These are phyloP conservation scores for Oemleria cerasiformis DNA, from an alignment of 306 rosid genomes.

Conservation along the genomic window DNA sequence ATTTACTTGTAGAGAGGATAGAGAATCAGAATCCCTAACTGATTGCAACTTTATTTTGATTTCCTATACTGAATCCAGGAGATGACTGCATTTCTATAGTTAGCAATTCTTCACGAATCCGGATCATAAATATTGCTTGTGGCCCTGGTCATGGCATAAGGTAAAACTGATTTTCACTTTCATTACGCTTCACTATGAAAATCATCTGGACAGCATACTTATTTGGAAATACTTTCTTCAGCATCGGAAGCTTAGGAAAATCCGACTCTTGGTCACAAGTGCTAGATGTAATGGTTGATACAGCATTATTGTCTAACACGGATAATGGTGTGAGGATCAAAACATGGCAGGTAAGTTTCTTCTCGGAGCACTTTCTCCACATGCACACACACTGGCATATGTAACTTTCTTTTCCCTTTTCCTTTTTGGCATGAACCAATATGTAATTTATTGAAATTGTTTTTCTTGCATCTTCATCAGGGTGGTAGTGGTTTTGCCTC, in stretches of 20 bases:
- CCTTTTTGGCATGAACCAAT: neutral
- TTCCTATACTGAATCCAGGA: conserved; percentile 44
- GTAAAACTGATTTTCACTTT: conserved; percentile 33
- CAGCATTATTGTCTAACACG: conserved; percentile 62
- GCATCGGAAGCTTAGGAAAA: conserved; percentile 98
- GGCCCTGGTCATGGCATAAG: conserved; percentile 99
- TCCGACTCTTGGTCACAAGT: conserved; percentile 57
- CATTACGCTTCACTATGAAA: neutral
- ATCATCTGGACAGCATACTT: conserved; percentile 10
- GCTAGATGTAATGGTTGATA: conserved; percentile 52
- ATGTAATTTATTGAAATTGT: neutral
- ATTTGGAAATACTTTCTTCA: conserved; percentile 34
- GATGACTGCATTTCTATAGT: conserved; percentile 94
- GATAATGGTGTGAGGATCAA: conserved; percentile 85
- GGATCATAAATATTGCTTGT: conserved; percentile 59
- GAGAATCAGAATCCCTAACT: neutral
- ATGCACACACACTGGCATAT: neutral
- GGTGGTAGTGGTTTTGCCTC: conserved; percentile 76
- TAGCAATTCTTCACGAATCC: conserved; percentile 65
- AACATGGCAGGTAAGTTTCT: conserved; percentile 83
- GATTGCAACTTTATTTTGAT: neutral
- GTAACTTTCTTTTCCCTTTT: neutral
- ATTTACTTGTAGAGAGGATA: neutral
- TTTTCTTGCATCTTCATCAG: conserved; percentile 35
- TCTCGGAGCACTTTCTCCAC: conserved; percentile 2